A percentile compares a stretch with the other conserved stretches of the same genome.
Evolutionary conservation across 2,329 filamentous ascomycete species (phyloP).

Genomic region (Pseudopyrenochaeta lycopersici): DNA sequence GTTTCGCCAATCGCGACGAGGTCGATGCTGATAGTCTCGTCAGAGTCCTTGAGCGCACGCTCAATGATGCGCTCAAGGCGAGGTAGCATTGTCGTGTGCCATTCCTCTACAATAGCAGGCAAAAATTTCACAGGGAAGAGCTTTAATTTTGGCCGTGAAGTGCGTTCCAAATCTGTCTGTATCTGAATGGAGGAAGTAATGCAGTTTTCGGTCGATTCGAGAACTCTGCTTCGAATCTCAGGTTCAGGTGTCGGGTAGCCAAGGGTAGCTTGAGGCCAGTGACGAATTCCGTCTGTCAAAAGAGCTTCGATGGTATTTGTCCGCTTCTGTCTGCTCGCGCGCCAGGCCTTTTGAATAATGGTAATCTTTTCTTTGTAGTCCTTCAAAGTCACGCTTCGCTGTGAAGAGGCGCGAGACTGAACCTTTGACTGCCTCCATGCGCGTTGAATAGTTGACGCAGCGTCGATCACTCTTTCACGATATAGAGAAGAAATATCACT

Average conservation of each 20-base stretch:
- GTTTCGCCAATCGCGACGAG: conserved; percentile 78
- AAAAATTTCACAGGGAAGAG: conserved; percentile 62
- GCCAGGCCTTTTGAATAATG: conserved; percentile 50
- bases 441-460: conserved; percentile 47
- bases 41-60: conserved; percentile 75
- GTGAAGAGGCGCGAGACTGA: conserved; percentile 20
- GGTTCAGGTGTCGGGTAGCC: conserved; percentile 46
- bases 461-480: conserved; percentile 36
- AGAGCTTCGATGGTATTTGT: conserved; percentile 42
- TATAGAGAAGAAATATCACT: conserved; percentile 33
- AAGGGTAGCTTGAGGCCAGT: conserved; percentile 45
- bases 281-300: conserved; percentile 39
- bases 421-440: conserved; percentile 43
- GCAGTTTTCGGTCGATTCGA: conserved; percentile 27
- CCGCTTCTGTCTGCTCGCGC: conserved; percentile 42
- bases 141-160: conserved; percentile 45
- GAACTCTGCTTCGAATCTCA: conserved; percentile 29
- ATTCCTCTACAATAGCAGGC: conserved; percentile 71
- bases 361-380: conserved; percentile 52
- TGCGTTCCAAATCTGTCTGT: conserved; percentile 38
- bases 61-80: conserved; percentile 76
- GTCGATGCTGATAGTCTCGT: conserved; percentile 80
- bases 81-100: conserved; percentile 76
- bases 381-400: conserved; percentile 34
- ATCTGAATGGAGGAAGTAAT: conserved; percentile 47